Base-by-base conservation (phyloP, 176 grass and related monocot genomes). In the Oryza glaberrima region DNA sequence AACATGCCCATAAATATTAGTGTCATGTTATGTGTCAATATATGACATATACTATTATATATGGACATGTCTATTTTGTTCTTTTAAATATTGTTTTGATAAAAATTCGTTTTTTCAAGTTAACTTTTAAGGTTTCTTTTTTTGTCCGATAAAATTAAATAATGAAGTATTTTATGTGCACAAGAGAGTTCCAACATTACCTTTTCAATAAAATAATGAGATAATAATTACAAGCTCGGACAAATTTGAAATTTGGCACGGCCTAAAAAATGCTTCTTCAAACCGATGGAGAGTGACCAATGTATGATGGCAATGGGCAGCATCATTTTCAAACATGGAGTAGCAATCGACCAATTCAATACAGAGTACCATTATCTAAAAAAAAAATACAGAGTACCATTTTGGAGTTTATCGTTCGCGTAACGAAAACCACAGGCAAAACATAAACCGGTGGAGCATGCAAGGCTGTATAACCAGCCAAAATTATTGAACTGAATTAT, bases 381-480 rank as follows among this genome's bases (percentile, higher is more conserved):
- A 25, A 25, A 25, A 25, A 25, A 9, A 11, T 75, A 30, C 30
- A 2, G 30, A 32, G 30, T 32, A 58, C 19, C 54, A 58, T 20
- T 49, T 76, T 67, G 61, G 72, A 76, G 72, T 12, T 63, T 82
- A 14, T 81, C 12, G 20, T 22, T 56, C 79, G 9, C 7, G 25
- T 34, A 16, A 52, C 49, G 4, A 74, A 34, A 35, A 35, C n/a
- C 36, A 72, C 54, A 13, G 40, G 46, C 49, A 73, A 73, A 32
- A 73, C n/a, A 43, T 72, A 72, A 56, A 17, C 32, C 47, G 67
- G 48, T 82, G 80, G 67, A 72, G 80, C 69, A 61, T 35, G 26
- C 49, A 52, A 52, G 13, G 17, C 19, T 52, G 49, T 52, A 5
- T 17, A 56, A 56, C 1, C 4, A 17, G 52, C 5, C 17, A 19